Percentiles rank a stretch among this genome's conserved stretches.
Conservation (phyloP, 2,329 filamentous ascomycete species). For the Phoma sp. region DNA sequence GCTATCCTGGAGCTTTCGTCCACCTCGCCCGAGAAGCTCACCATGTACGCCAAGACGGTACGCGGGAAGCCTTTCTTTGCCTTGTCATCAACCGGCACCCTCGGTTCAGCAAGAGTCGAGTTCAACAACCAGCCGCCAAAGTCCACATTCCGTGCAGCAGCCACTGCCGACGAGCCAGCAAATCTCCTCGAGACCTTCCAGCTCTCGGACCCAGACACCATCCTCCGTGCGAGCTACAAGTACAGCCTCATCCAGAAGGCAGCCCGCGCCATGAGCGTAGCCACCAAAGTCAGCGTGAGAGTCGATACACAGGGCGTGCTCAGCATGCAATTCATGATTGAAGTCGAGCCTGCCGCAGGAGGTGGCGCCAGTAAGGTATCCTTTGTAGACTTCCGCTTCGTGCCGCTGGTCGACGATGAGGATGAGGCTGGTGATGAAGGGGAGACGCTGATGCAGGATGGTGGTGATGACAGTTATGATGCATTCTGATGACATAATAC, state of each 20-base stretch:
- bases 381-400: slow-evolving; percentile 84
- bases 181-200: slow-evolving; percentile 76
- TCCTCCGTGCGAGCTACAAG: slow-evolving; percentile 72
- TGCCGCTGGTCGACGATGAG: slow-evolving; percentile 73
- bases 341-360: slow-evolving; percentile 64
- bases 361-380: slow-evolving; percentile 61
- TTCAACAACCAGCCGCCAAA: slow-evolving; percentile 58
- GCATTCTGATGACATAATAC: slow-evolving; percentile 7
- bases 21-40: slow-evolving; percentile 76
- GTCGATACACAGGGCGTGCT: slow-evolving; percentile 89
- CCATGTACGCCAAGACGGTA: slow-evolving; percentile 57
- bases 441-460: slow-evolving; percentile 28
- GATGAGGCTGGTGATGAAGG: slow-evolving; percentile 40
- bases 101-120: slow-evolving; percentile 67
- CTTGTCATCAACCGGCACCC: slow-evolving; percentile 69
- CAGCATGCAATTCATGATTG: slow-evolving; percentile 95
- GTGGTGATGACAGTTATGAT: background rate
- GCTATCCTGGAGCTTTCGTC: slow-evolving; percentile 72
- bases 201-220: slow-evolving; percentile 52
- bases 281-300: slow-evolving; percentile 89
- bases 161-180: slow-evolving; percentile 13
- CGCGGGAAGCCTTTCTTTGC: slow-evolving; percentile 70
- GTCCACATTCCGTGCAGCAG: slow-evolving; percentile 19
- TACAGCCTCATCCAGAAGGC: slow-evolving; percentile 88
- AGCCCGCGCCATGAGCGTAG: slow-evolving; percentile 88